Evolutionary conservation across 371 early-diverging fungal genomes (phyloP).

Genomic region (Batkoa obscura): DNA sequence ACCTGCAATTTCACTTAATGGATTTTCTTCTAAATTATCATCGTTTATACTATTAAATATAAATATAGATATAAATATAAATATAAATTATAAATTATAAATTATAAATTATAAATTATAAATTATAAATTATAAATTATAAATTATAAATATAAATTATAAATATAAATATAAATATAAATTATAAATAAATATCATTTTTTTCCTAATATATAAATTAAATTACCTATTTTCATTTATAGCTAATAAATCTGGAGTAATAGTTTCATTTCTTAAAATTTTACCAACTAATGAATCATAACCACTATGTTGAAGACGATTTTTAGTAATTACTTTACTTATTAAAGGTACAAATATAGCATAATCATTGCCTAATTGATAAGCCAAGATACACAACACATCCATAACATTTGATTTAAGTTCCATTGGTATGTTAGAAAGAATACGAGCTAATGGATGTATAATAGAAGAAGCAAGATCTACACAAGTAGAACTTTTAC

Average conservation of each 20-base stretch:
- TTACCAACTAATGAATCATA: background rate
- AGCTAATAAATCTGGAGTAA: background rate
- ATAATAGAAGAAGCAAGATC: constrained; percentile 84
- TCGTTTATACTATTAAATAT: no score
- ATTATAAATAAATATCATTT: no score
- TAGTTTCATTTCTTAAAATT: background rate
- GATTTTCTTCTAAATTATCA: background rate
- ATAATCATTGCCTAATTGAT: constrained; percentile 77
- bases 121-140: no score
- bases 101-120: no score
- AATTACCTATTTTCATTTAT: background rate
- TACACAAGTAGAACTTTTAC: constrained; percentile 60
- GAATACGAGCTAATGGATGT: constrained; percentile 67
- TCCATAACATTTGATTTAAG: constrained; percentile 59
- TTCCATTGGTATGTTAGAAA: constrained; percentile 29
- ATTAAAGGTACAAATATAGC: constrained; percentile 75
- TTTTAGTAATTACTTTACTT: background rate
- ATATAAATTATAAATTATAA: no score
- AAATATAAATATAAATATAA: no score
- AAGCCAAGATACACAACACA: constrained; percentile 58
- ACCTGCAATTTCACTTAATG: background rate
- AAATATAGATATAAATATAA: no score
- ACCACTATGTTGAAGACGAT: background rate
- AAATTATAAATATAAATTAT: no score
- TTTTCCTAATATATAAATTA: no score